Conservation (phyloP, 495 filamentous ascomycete species). For the Eremomyces bilateralis region DNA sequence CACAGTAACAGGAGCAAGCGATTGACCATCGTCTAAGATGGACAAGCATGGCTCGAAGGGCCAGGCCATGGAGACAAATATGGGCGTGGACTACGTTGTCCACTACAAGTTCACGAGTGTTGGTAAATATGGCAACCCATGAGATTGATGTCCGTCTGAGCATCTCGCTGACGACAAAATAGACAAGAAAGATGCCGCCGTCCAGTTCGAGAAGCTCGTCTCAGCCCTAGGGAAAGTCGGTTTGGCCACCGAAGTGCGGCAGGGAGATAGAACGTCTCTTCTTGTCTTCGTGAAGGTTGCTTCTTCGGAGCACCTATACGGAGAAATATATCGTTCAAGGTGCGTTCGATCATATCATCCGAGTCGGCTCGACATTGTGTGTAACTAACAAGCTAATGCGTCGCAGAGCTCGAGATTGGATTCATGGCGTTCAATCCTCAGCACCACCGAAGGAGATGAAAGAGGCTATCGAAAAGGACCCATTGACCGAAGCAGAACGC, state of each 20-base stretch:
- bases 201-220: conserved; percentile 55
- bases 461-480: conserved; percentile 36
- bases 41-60: conserved; percentile 13
- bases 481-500: conserved; percentile 71
- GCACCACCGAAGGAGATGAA: conserved; percentile 59
- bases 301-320: conserved; percentile 36
- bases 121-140: conserved; percentile 23
- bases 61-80: conserved; percentile 26
- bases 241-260: conserved; percentile 64
- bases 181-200: conserved; percentile 47
- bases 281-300: conserved; percentile 67
- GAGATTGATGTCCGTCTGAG: neutral
- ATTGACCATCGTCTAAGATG: too few species aligned
- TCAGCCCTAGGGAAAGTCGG: conserved; percentile 48
- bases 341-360: conserved; percentile 12
- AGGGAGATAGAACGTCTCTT: conserved; percentile 52
- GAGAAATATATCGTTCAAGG: conserved; percentile 33
- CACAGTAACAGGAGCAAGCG: too few species aligned
- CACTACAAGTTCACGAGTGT: conserved; percentile 46
- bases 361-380: neutral
- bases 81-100: conserved; percentile 85
- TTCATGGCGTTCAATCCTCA: conserved; percentile 62
- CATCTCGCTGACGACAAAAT: conserved; percentile 9
- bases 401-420: conserved; percentile 78
- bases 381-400: conserved; percentile 2